phyloP scores from a whole-genome alignment of 176 grass and related monocot species.

The Rhynchospora tenuis region DNA sequence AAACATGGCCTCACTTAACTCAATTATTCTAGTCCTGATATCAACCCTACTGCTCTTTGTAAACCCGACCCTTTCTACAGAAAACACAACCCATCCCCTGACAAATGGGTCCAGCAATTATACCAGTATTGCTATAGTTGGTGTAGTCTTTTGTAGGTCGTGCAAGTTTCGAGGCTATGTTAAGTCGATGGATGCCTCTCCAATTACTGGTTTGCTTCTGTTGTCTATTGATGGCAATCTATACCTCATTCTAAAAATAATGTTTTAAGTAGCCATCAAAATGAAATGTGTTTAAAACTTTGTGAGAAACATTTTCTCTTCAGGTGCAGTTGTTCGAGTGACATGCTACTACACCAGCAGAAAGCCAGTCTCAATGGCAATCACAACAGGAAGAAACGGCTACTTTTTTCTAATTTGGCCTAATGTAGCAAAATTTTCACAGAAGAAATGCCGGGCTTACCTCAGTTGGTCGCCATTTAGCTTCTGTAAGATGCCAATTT shows the following conservation, averaged over 20 bases:
- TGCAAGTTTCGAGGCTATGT: slow-evolving; percentile 2
- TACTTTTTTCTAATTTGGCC: background rate
- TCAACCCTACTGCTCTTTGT: background rate
- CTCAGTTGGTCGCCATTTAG: slow-evolving; percentile 5
- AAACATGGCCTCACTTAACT: slow-evolving; percentile 9
- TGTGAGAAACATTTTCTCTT: background rate
- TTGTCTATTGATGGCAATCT: background rate
- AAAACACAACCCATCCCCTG: background rate
- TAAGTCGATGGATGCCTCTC: slow-evolving; percentile 18
- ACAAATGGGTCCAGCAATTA: background rate
- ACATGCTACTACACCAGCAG: slow-evolving; percentile 18
- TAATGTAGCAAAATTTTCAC: background rate
- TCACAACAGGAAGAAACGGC: background rate
- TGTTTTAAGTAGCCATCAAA: background rate
- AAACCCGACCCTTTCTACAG: background rate
- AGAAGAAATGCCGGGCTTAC: slow-evolving; percentile 13
- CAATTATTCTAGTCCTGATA: background rate
- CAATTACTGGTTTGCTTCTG: slow-evolving; percentile 15
- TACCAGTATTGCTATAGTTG: slow-evolving; percentile 1
- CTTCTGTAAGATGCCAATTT: slow-evolving; percentile 7
- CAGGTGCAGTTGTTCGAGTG: slow-evolving; percentile 14
- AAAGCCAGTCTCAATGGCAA: background rate
- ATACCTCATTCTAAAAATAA: background rate
- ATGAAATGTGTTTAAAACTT: background rate
- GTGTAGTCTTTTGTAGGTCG: slow-evolving; percentile 22